These are phyloP conservation scores for Dryadomyces quercivorus DNA, from an alignment of 2,329 filamentous ascomycete genomes.

Conservation along the genomic window DNA sequence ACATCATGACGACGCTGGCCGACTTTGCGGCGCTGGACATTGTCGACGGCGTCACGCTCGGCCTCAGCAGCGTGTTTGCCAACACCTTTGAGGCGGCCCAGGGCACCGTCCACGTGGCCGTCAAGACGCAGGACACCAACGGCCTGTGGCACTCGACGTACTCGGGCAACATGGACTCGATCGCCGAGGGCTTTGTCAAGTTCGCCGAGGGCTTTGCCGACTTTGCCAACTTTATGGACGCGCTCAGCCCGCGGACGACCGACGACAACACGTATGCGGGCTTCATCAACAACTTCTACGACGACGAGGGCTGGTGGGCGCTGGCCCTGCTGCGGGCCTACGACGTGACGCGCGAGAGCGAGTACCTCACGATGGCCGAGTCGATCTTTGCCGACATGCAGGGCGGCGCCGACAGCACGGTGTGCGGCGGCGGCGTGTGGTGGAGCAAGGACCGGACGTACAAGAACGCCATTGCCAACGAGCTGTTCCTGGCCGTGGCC, in stretches of 20 bases:
- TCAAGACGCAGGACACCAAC: conserved; percentile 23
- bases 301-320: conserved; percentile 54
- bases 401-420: conserved; percentile 25
- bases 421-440: conserved; percentile 41
- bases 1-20: conserved; percentile 49
- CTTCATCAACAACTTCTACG: conserved; percentile 45
- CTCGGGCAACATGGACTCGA: conserved; percentile 9
- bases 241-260: too few relatives aligned
- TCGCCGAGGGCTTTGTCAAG: too few relatives aligned
- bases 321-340: conserved; percentile 43
- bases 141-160: conserved; percentile 28
- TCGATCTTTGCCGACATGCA: conserved; percentile 44
- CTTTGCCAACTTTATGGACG: too few relatives aligned
- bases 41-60: conserved; percentile 22
- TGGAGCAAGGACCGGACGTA: conserved; percentile 41
- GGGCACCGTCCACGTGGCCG: conserved; percentile 21
- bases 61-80: conserved; percentile 26
- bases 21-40: conserved; percentile 33
- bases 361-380: conserved; percentile 38
- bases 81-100: conserved; percentile 36
- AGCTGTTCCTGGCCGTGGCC: conserved; percentile 40
- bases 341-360: conserved; percentile 32
- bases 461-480: conserved; percentile 44
- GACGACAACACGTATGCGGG: conserved; percentile 26
- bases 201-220: too few relatives aligned